Evolutionary conservation across 768 basidiomycete species (phyloP).

Genomic region (Xerocomus potaroensis): DNA sequence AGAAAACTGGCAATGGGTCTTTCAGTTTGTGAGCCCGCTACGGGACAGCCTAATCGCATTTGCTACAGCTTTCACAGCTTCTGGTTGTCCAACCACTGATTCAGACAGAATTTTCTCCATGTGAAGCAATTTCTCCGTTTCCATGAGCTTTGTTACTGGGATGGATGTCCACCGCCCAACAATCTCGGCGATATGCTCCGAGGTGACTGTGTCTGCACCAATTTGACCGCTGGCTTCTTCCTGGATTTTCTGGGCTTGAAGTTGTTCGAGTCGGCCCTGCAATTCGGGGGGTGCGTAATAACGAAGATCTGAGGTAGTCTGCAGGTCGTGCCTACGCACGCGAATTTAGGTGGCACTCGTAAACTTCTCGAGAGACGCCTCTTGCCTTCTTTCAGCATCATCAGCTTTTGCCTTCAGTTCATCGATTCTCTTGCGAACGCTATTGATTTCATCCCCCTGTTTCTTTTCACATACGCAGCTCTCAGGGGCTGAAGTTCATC

Average conservation of each 20-base stretch:
- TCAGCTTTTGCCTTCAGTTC: constrained; percentile 89
- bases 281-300: constrained; percentile 93
- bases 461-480: constrained; percentile 87
- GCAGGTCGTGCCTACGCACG: constrained; percentile 55
- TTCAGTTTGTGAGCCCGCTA: constrained; percentile 87
- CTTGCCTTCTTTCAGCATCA: constrained; percentile 86
- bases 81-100: constrained; percentile 84
- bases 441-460: constrained; percentile 74
- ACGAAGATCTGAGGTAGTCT: constrained; percentile 79
- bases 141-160: constrained; percentile 81
- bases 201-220: constrained; percentile 67
- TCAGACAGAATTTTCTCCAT: constrained; percentile 81
- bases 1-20: constrained; percentile 91
- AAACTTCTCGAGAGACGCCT: constrained; percentile 17
- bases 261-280: constrained; percentile 61
- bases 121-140: constrained; percentile 78
- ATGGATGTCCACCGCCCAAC: constrained; percentile 92
- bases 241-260: constrained; percentile 70
- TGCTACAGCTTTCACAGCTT: constrained; percentile 88
- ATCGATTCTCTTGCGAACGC: constrained; percentile 77
- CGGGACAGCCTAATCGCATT: constrained; percentile 92
- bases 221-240: constrained; percentile 52
- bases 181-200: constrained; percentile 92
- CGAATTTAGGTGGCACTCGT: not conserved
- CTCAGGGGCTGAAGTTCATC: constrained; percentile 80